Base-by-base conservation (phyloP, 78 protist genomes). In the Speleostelium caveatum region DNA sequence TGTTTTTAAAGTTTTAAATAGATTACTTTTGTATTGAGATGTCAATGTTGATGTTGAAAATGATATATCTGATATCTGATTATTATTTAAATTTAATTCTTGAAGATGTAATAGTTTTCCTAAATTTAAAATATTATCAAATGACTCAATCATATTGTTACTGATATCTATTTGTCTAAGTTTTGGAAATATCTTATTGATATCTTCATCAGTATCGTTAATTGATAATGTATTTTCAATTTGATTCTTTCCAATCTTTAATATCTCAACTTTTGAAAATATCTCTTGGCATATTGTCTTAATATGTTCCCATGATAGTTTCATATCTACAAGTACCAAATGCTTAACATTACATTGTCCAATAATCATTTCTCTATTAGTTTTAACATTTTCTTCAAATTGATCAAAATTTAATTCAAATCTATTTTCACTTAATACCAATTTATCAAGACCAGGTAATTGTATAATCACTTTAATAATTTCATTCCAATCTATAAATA, bases 31-130 rank as follows among this genome's bases (percentile, higher is more conserved):
- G n/a, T 45, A 45, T 6, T 45, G 6, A 45, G 53, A 14, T 45
- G 53, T 45, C n/a, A 45, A 14, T 14, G 53, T 45, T 6, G 53
- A 45, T 45, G 10, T n/a, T 63, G 26, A n/a, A 35, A 32, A 6
- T 1, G 3, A 65, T 69, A 32, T 1, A 73, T 28, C 35, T 33
- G 36, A 3, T 8, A 79, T 42, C 38, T 56, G 35, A 39, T 79
- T 79, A 35, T 55, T 35, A 67, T 56, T 79, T 55, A 79, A 38
- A 79, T 79, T 79, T 53, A 79, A 28, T 39, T 67, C 69, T 2
- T 36, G 16, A 55, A 79, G 28, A n/a, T 59, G 35, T 21, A 12
- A 19, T 19, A 71, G 24, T 49, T 30, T 32, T 30, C 77, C 77
- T 7, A 71, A 17, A 49, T 41, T 12, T 28, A 28, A 17, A 32